phyloP scores from a whole-genome alignment of 257 asterid genomes.

The Solanum pinnatisectum region DNA sequence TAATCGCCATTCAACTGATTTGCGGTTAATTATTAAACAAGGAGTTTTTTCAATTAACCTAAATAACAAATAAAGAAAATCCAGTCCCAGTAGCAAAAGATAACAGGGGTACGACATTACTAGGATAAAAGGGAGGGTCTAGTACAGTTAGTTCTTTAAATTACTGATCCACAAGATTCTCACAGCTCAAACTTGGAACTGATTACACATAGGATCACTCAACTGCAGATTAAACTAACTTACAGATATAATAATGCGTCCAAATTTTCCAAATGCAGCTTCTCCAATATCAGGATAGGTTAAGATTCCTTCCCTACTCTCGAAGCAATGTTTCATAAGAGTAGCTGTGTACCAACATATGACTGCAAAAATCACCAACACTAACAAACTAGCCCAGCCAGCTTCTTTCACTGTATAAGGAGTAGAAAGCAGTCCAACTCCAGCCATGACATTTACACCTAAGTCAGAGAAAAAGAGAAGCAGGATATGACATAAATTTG shows the following conservation, averaged over 20 bases:
- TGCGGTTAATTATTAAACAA: not conserved
- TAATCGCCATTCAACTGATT: not conserved
- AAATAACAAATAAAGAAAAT: not conserved
- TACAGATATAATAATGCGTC: conserved; percentile 71
- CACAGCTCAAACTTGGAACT: not conserved
- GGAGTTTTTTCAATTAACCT: not conserved
- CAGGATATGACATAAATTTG: not conserved
- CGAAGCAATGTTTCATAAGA: conserved; percentile 72
- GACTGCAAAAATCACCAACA: conserved; percentile 54
- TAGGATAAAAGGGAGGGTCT: not conserved
- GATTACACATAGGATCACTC: not conserved
- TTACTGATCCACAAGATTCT: not conserved
- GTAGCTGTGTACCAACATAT: conserved; percentile 71
- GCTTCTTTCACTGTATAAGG: conserved; percentile 63
- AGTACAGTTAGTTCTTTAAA: not conserved
- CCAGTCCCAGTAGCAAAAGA: not conserved
- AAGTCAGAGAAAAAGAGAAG: not conserved
- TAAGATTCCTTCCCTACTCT: conserved; percentile 52
- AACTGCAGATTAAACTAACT: conserved; percentile 7
- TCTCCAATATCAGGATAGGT: conserved; percentile 80
- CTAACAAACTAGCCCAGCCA: conserved; percentile 64
- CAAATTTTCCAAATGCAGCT: conserved; percentile 74
- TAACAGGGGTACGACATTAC: not conserved
- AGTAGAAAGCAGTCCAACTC: conserved; percentile 75
- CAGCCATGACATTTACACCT: conserved; percentile 82